A percentile compares a stretch with the other conserved stretches of the same genome.
Evolutionary conservation across 2,329 filamentous ascomycete genomes (phyloP).

Genomic region (Tetracladium maxilliforme): DNA sequence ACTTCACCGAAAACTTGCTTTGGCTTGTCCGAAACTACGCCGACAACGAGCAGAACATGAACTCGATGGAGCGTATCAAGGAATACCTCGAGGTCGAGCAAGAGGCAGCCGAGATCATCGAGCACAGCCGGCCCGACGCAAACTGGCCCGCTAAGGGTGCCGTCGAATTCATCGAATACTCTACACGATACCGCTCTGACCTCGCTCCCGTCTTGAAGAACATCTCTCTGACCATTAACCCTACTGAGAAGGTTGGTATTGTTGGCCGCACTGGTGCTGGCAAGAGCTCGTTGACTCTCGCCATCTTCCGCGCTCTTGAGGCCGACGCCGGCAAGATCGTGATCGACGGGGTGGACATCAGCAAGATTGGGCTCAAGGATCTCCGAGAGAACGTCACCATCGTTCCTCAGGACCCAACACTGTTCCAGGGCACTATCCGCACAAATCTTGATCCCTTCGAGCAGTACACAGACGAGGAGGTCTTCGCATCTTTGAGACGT

Average conservation of each 20-base stretch:
- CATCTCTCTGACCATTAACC: slow-evolving; percentile 73
- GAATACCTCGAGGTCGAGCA: slow-evolving; percentile 96
- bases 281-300: slow-evolving; percentile 87
- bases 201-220: slow-evolving; percentile 75
- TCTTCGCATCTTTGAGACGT: slow-evolving; percentile 72
- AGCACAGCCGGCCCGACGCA: slow-evolving; percentile 59
- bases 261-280: slow-evolving; percentile 91
- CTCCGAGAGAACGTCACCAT: slow-evolving; percentile 90
- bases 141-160: slow-evolving; percentile 79
- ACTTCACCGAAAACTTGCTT: slow-evolving; percentile 90
- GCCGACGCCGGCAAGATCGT: slow-evolving; percentile 80
- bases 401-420: slow-evolving; percentile 89
- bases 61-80: slow-evolving; percentile 92
- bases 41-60: slow-evolving; percentile 98
- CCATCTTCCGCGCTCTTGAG: slow-evolving; percentile 86
- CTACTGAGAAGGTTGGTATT: slow-evolving; percentile 87
- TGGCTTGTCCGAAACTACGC: slow-evolving; percentile 94
- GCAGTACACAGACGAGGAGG: slow-evolving; percentile 76
- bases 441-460: slow-evolving; percentile 89
- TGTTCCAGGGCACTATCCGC: slow-evolving; percentile 85
- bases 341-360: slow-evolving; percentile 84
- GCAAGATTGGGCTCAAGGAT: slow-evolving; percentile 81
- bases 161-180: slow-evolving; percentile 81
- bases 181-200: slow-evolving; percentile 76
- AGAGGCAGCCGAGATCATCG: slow-evolving; percentile 66